Base-by-base conservation (phyloP, 805 yeast species). In the Huiozyma sinensis region DNA sequence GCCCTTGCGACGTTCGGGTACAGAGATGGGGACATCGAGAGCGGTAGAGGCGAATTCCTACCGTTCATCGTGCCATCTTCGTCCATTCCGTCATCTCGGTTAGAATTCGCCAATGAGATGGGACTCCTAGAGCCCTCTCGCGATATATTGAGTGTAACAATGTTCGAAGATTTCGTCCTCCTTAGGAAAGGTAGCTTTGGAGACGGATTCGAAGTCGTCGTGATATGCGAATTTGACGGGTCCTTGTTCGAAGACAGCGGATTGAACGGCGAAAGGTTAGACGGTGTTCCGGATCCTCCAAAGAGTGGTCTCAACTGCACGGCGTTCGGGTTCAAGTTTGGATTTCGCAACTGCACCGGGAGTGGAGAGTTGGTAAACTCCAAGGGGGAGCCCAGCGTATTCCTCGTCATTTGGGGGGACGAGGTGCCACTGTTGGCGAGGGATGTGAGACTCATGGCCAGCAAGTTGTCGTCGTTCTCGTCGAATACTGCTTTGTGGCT, bases 351-450 rank as follows among this genome's bases (percentile, higher is more conserved):
- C 24, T 17, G 24, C 24, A 17, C 4, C 24, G 17, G 28, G 33
- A 45, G 35, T 28, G 53, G 47, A 36, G 48, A 42, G 38, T 47
- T 50, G 33, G 33, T 33, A 40, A 36, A 37, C 36, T 55, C 60
- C 30, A 52, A 46, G 5, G 59, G 54, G 8, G 60, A 56, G 33
- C 53, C 51, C 33, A 61, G 45, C 28, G 59, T 49, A 12, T 60
- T 61, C 37, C 58, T 44, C n/a, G 51, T 49, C 39, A 58, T 44
- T 38, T 62, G 50, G 10, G 66, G 66, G 6, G 65, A 61, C 2
- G 65, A 59, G 6, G 59, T 57, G 11, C 64, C 60, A 39, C 63
- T 60, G 42, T 59, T 59, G 28, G 66, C 66, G 64, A 62, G 60
- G 11, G 63, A 58, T 5, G 66, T 59, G 28, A 62, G 46, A 44